phyloP scores from a whole-genome alignment of 352 stramenopile genomes.

The Saprolegnia parasitica region DNA sequence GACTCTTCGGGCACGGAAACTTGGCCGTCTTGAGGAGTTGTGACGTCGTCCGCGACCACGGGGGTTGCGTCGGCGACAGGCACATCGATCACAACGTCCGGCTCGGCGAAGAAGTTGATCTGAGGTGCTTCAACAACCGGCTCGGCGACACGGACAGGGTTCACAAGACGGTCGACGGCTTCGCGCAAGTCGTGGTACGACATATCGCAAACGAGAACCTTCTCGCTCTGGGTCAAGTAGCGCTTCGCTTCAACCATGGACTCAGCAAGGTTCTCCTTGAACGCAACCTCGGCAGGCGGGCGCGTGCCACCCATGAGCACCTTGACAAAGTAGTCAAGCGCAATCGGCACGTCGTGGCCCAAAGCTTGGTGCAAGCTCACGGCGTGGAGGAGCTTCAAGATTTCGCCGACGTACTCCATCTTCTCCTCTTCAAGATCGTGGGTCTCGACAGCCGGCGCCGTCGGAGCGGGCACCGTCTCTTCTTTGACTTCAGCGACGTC shows the following conservation, averaged over 20 bases:
- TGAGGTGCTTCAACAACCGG: slow-evolving; percentile 50
- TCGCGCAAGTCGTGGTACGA: slow-evolving; percentile 58
- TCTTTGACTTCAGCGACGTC: slow-evolving; percentile 22
- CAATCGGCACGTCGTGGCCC: slow-evolving; percentile 69
- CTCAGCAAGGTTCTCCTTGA: slow-evolving; percentile 71
- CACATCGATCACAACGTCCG: slow-evolving; percentile 40
- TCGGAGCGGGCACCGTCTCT: slow-evolving; percentile 19
- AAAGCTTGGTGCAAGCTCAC: slow-evolving; percentile 71
- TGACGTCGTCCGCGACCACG: not conserved
- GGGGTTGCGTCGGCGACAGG: not conserved
- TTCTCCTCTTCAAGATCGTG: slow-evolving; percentile 29
- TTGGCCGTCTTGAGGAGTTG: slow-evolving; percentile 28
- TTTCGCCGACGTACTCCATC: slow-evolving; percentile 54
- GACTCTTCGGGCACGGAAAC: slow-evolving; percentile 4
- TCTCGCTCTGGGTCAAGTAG: slow-evolving; percentile 59
- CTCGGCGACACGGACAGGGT: not conserved
- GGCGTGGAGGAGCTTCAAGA: slow-evolving; percentile 73
- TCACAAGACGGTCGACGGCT: slow-evolving; percentile 50
- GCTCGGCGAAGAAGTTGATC: slow-evolving; percentile 86
- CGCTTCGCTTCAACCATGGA: slow-evolving; percentile 72
- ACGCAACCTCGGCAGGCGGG: slow-evolving; percentile 65
- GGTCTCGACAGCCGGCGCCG: slow-evolving; percentile 10
- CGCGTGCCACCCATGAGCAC: slow-evolving; percentile 76
- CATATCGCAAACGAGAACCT: slow-evolving; percentile 66
- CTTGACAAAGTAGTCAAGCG: slow-evolving; percentile 82